Evolutionary conservation across 176 grass and related monocot genomes (phyloP).

Genomic region (Oryza coarctata): DNA sequence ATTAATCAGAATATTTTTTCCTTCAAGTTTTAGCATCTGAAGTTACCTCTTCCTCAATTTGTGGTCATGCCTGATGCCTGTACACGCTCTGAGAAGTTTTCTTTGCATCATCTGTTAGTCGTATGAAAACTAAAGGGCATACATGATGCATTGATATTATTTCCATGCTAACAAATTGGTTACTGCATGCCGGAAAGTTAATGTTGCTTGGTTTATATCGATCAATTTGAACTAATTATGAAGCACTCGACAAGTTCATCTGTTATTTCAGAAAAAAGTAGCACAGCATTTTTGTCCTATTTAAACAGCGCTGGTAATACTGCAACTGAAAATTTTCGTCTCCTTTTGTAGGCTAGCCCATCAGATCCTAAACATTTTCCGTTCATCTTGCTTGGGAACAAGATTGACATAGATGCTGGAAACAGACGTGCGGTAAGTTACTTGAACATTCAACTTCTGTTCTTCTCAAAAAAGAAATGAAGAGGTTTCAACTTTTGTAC

Average conservation of each 20-base stretch:
- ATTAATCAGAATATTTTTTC: not conserved
- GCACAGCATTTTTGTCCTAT: not conserved
- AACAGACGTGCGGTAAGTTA: constrained; percentile 71
- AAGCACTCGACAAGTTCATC: not conserved
- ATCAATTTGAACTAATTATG: not conserved
- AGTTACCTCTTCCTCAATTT: not conserved
- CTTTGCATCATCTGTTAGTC: not conserved
- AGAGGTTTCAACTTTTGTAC: not conserved
- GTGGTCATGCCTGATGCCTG: not conserved
- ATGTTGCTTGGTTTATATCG: not conserved
- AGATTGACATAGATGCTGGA: constrained; percentile 85
- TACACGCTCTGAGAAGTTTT: not conserved
- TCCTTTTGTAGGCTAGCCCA: constrained; percentile 51
- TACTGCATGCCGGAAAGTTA: not conserved
- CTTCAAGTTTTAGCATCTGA: not conserved
- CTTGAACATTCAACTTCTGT: not conserved
- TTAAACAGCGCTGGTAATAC: not conserved
- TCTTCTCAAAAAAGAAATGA: too few relatives aligned
- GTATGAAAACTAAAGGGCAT: not conserved
- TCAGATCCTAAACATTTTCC: constrained; percentile 76
- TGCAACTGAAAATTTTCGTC: constrained; percentile 15
- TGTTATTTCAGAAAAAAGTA: not conserved
- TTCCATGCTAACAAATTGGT: not conserved
- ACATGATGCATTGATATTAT: not conserved
- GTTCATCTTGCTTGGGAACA: constrained; percentile 91